Conservation (phyloP, 139 green algal genomes). For the Tetradesmus obliquus region DNA sequence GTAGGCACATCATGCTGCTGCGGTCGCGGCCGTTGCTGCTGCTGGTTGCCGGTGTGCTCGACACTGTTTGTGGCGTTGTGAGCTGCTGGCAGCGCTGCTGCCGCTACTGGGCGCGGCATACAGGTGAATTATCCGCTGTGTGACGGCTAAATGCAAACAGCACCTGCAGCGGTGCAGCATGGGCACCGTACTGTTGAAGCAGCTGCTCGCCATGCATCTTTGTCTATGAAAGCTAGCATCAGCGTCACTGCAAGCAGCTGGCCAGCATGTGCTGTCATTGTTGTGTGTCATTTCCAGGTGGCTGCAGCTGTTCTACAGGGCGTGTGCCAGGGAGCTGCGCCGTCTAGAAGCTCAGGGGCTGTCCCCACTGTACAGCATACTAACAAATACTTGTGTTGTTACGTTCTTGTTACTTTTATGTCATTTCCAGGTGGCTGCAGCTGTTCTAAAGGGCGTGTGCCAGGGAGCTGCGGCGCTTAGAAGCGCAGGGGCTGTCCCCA, state of each 20-base stretch:
- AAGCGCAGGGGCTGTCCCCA: slow-evolving; percentile 71
- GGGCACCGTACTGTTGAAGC: too few species aligned
- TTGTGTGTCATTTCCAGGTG: too few species aligned
- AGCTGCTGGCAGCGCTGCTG: slow-evolving; percentile 73
- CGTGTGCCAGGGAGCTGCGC: slow-evolving; percentile 53
- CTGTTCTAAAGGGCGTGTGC: slow-evolving; percentile 69
- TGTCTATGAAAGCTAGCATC: too few species aligned
- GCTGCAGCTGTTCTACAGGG: slow-evolving; percentile 75
- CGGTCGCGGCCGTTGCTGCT: neutral
- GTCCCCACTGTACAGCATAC: slow-evolving; percentile 78
- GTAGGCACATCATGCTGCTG: too few species aligned
- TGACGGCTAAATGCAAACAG: too few species aligned
- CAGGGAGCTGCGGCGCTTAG: slow-evolving; percentile 82
- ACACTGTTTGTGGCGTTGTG: too few species aligned
- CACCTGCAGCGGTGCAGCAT: too few species aligned
- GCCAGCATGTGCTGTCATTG: too few species aligned
- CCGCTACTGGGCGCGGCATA: slow-evolving; percentile 67
- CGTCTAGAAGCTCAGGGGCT: slow-evolving; percentile 73
- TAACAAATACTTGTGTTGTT: slow-evolving; percentile 25
- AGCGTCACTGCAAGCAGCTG: too few species aligned
- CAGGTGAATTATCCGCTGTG: slow-evolving; percentile 51
- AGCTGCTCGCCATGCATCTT: too few species aligned
- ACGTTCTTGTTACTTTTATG: neutral
- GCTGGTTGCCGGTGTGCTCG: too few species aligned
- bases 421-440: slow-evolving; percentile 35